These are phyloP conservation scores for Pluteus cervinus DNA, from an alignment of 768 basidiomycete species.

Conservation along the genomic window DNA sequence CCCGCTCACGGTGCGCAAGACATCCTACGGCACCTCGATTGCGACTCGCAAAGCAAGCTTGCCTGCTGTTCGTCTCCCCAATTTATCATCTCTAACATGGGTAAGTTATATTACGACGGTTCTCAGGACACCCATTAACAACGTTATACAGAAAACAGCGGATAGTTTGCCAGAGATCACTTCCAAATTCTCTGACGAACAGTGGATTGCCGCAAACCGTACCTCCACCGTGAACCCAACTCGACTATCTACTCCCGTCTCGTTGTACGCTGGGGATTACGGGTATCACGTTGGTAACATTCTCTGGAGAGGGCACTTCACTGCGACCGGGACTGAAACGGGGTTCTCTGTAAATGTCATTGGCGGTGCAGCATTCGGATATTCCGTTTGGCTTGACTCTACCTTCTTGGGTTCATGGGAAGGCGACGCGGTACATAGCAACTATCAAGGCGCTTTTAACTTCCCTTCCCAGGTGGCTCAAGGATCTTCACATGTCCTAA, in stretches of 20 bases:
- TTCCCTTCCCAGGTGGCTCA: slow-evolving; percentile 23
- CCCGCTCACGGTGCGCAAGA: slow-evolving; percentile 23
- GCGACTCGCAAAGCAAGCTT: slow-evolving; percentile 23
- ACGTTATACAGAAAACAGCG: slow-evolving; percentile 27
- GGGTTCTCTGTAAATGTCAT: slow-evolving; percentile 33
- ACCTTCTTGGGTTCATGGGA: slow-evolving; percentile 43
- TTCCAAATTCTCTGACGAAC: slow-evolving; percentile 30
- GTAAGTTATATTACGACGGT: slow-evolving; percentile 14
- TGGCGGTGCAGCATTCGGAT: slow-evolving; percentile 44
- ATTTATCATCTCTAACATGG: slow-evolving; percentile 29
- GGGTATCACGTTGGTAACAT: slow-evolving; percentile 48
- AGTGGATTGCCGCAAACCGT: slow-evolving; percentile 38
- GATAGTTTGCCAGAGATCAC: slow-evolving; percentile 38
- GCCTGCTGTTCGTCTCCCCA: slow-evolving; percentile 28
- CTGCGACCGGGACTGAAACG: slow-evolving; percentile 37
- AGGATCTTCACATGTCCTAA: slow-evolving; percentile 35
- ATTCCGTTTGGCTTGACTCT: slow-evolving; percentile 43
- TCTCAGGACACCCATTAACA: not conserved
- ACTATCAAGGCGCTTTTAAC: slow-evolving; percentile 27
- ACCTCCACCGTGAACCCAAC: slow-evolving; percentile 36
- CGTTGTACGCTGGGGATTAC: slow-evolving; percentile 44
- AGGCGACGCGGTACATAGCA: slow-evolving; percentile 28
- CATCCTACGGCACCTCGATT: slow-evolving; percentile 36
- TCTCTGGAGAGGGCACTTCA: slow-evolving; percentile 47
- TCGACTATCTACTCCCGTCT: slow-evolving; percentile 29